Evolutionary conservation across 1,284 basidiomycete species (phyloP).

Genomic region (Heterobasidion occidentale): DNA sequence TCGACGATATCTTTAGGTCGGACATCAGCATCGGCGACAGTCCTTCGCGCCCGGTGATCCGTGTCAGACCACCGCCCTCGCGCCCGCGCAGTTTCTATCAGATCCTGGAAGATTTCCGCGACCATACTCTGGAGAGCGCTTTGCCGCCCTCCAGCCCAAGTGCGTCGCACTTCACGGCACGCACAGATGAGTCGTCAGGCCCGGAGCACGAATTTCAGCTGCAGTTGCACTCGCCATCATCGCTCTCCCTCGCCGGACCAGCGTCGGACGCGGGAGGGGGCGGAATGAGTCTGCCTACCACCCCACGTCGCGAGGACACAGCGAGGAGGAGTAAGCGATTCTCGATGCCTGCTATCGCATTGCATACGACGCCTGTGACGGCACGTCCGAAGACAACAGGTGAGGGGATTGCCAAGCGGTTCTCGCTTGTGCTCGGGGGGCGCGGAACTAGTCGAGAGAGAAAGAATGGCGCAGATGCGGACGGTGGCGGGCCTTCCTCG

Average conservation of each 20-base stretch:
- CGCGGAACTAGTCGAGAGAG: slow-evolving; percentile 11
- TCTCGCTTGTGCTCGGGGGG: slow-evolving; percentile 49
- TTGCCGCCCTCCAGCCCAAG: slow-evolving; percentile 17
- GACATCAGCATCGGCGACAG: slow-evolving; percentile 1
- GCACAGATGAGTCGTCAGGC: slow-evolving; percentile 15
- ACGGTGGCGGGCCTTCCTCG: slow-evolving; percentile 2
- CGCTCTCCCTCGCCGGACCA: not conserved
- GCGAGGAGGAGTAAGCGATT: slow-evolving; percentile 58
- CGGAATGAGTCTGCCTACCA: slow-evolving; percentile 4
- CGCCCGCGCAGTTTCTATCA: slow-evolving; percentile 57
- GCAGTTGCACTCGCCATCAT: not conserved
- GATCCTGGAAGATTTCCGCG: slow-evolving; percentile 55
- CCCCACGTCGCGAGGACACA: slow-evolving; percentile 43
- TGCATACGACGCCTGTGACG: slow-evolving; percentile 68
- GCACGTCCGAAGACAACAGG: slow-evolving; percentile 36
- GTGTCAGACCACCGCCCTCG: slow-evolving; percentile 27
- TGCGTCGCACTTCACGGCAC: slow-evolving; percentile 17
- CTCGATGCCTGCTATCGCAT: slow-evolving; percentile 62
- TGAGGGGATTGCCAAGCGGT: slow-evolving; percentile 37
- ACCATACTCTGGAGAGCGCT: slow-evolving; percentile 8
- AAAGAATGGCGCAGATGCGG: slow-evolving; percentile 6
- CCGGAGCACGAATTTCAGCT: not conserved
- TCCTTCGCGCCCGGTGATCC: slow-evolving; percentile 23
- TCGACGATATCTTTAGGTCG: not conserved
- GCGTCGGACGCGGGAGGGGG: not conserved